Conservation (phyloP, 768 basidiomycete genomes). For the Cyclocybe aegerita region DNA sequence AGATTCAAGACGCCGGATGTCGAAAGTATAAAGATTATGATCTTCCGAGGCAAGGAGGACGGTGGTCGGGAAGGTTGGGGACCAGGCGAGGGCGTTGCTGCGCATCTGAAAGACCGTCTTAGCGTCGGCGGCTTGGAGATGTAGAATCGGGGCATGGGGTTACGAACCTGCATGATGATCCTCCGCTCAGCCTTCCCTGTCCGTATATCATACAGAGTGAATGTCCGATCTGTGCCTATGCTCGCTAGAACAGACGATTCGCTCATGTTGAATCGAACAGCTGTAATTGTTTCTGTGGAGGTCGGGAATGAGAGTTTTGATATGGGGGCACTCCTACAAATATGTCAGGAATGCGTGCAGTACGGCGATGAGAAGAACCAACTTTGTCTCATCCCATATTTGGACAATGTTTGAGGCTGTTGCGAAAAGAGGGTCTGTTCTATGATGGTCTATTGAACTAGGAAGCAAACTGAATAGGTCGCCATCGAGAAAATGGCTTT, state of each 20-base stretch:
- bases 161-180: conserved; percentile 80
- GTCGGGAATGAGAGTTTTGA: conserved; percentile 87
- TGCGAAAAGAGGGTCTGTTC: conserved; percentile 85
- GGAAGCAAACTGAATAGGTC: conserved; percentile 5
- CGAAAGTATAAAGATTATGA: conserved; percentile 97
- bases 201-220: conserved; percentile 94
- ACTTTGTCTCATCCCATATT: conserved; percentile 98
- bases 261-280: conserved; percentile 89
- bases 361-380: conserved; percentile 19
- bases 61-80: conserved; percentile 90
- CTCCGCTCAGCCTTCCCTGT: conserved; percentile 95
- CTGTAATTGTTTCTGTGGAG: conserved; percentile 84
- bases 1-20: conserved; percentile 77
- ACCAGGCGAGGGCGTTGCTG: conserved; percentile 91
- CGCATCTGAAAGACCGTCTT: conserved; percentile 58
- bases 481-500: conserved; percentile 1
- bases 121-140: neutral
- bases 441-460: conserved; percentile 94
- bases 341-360: conserved; percentile 3
- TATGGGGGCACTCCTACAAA: conserved; percentile 71
- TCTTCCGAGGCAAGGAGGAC: conserved; percentile 97
- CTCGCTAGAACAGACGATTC: conserved; percentile 95
- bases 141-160: neutral
- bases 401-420: conserved; percentile 93
- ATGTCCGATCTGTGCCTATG: conserved; percentile 92